Evolutionary conservation across 495 filamentous ascomycete genomes (phyloP), one percentile per base, ranked within the genome.

Genomic region (Penicillium turbatum): DNA sequence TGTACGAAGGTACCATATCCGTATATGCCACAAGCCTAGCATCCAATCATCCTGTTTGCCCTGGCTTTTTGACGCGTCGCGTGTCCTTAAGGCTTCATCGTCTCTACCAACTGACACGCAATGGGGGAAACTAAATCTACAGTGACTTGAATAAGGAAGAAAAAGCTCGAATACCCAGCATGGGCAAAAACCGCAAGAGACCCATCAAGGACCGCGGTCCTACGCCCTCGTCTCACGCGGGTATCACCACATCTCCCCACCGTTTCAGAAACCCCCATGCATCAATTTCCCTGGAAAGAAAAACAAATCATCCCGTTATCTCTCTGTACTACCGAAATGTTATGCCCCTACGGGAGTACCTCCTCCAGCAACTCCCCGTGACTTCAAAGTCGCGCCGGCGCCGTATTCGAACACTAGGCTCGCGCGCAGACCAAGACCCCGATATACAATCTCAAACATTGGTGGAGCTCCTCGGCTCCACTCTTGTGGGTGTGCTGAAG

Each of bases 281-380:
- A 30, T 37, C 55, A 51, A 49, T 37, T 43, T 27, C 44, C 24
- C 43, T 46, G 48, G 49, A 8, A 30, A 55, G 43, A 42, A 40
- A 62, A 53, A 53, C 52, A 52, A 53, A 62, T 24, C 86, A 90
- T 69, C 82, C 84, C 16, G 78, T 95, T 26, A 78, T 97, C 45
- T 80, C 76, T 40, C 77, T 82, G 54, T 95, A 88, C 73, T 96
- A 95, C 70, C 69, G 76, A 3, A 63, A 79, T 29, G 78, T 90
- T 12, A 64, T 82, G 31, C 84, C 86, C 0, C 70, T 97, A 44
- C 83, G 90, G 37, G 75, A 87, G 31, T 92, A 90, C 69, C 73
- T 93, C 44, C 66, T 83, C 24, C 72, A 72, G 35, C 71, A 65
- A 51, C 71, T 88, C 16, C 74, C 78, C 5, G 60, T 59, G 15